phyloP scores from a whole-genome alignment of 2,329 filamentous ascomycete species.

The Lachnellula suecica region DNA sequence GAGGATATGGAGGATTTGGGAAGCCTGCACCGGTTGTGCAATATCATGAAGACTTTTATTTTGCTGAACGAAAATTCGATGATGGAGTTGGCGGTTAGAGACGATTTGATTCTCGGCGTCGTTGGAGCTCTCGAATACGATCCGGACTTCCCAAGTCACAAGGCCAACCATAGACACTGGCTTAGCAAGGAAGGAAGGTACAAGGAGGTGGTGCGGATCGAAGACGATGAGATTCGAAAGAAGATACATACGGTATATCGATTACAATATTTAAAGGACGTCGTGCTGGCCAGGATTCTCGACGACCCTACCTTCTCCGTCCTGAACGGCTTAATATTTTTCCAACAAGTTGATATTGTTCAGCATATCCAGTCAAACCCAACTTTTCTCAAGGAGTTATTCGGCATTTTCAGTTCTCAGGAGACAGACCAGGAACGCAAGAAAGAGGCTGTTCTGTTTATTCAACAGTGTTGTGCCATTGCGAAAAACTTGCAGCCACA shows the following conservation, averaged over 20 bases:
- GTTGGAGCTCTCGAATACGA: slow-evolving; percentile 97
- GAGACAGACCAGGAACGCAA: slow-evolving; percentile 69
- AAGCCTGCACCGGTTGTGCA: slow-evolving; percentile 90
- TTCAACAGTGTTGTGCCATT: slow-evolving; percentile 92
- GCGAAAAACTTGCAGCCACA: slow-evolving; percentile 91
- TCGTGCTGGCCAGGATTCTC: slow-evolving; percentile 93
- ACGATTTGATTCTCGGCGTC: slow-evolving; percentile 85
- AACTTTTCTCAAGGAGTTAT: slow-evolving; percentile 79
- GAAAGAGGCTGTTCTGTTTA: slow-evolving; percentile 93
- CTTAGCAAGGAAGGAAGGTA: slow-evolving; percentile 84
- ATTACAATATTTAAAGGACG: slow-evolving; percentile 94
- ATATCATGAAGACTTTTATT: slow-evolving; percentile 96
- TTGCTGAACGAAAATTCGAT: slow-evolving; percentile 92
- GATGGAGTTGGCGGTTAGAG: slow-evolving; percentile 90
- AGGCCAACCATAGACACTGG: slow-evolving; percentile 95
- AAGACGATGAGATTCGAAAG: slow-evolving; percentile 74
- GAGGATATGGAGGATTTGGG: slow-evolving; percentile 86
- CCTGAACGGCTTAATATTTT: slow-evolving; percentile 96
- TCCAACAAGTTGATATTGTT: slow-evolving; percentile 97
- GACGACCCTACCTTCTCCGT: slow-evolving; percentile 98
- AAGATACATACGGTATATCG: slow-evolving; percentile 98
- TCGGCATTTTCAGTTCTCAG: slow-evolving; percentile 74
- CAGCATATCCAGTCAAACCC: slow-evolving; percentile 86
- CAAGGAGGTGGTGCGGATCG: slow-evolving; percentile 94
- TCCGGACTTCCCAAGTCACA: slow-evolving; percentile 95